Evolutionary conservation across 257 asterid species (phyloP), one percentile per base, ranked within the genome.

Genomic region (Datura wrightii): DNA sequence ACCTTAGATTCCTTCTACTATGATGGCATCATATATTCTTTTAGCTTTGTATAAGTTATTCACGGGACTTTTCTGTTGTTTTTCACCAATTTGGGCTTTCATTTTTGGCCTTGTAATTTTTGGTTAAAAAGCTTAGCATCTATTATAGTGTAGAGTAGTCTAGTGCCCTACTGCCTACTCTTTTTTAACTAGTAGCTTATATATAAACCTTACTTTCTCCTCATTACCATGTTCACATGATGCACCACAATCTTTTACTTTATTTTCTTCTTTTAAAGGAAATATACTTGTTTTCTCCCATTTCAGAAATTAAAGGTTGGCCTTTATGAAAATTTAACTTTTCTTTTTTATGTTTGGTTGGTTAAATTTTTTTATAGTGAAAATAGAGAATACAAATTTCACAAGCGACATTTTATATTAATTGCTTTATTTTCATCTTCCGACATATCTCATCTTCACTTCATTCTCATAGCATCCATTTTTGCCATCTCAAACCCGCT

Each of bases 1-100:
- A 34, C 72, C 44, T 65, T 16, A 36, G 62, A 76, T 76, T 76
- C 82, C 82, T 50, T 76, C 34, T 69, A 36, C 54, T 69, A 44
- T 80, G 67, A 79, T 65, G 19, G 50, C 31, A 24, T 24, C 31
- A 16, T 0, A 16, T 18, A 71, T 36, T 60, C 6, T 78, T 3
- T 62, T 39, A 76, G 50, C 13, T 10, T 56, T 13, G n/a, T 36
- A 65, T 34, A 11, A 48, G 9, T 48, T 48, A 65, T 11, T 76
- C 82, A 76, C 82, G 63, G 19, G 82, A 76, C 31, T 52, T 50
- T 48, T 13, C 44, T 65, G 46, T 65, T 46, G 80, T 74, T 11
- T 76, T 76, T 50, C 82, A 76, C 46, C 82, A 76, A 52, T 11
- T 52, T 52, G 63, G 34, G 15, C 15, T 52, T 52, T 31, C 13